Evolutionary conservation across 768 basidiomycete species (phyloP), one percentile per base, ranked within the genome.

Genomic region (Heimioporus sp.): DNA sequence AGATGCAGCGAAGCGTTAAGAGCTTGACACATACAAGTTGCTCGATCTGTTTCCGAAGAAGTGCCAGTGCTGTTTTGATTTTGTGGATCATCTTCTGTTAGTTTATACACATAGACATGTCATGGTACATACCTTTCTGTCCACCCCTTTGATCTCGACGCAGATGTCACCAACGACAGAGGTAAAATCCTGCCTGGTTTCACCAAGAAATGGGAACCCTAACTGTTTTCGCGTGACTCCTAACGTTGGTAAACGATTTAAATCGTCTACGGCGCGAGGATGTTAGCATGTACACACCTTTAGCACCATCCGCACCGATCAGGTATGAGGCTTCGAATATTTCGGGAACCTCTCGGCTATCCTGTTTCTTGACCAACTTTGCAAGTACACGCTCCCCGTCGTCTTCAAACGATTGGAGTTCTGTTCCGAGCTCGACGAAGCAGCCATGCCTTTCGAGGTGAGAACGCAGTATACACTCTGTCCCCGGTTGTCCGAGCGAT

Each of bases 371-470:
- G 24, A 69, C 34, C 5, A 80, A 51, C 12, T 67, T 67, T 8
- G 72, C 78, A 11, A 64, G 54, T 8, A 80, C 74, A 30, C 54
- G 53, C 31, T 70, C 66, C 2, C 65, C 62, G 10, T 57, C 54
- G 49, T 80, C 74, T 45, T 70, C 63, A 40, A 82, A 74, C 0
- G 74, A 73, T n/a, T 60, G 37, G 9, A 82, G 70, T 49, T 77
- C 76, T 2, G 75, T 76, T 15, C 72, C 73, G n/a, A 73, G 48
- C 53, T 82, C 78, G 13, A 80, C 68, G 13, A 37, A 38, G 45
- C 68, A 70, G 0, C 54, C 57, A 8, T 59, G 51, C 10, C 59
- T 60, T 30, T 58, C 57, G 17, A 66, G 51, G 40, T 58, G 61
- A 28, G 44, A 45, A 34, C 60, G 44, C 3, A 59, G 17, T 30